A percentile compares a stretch with the other conserved stretches of the same genome.
Conservation (phyloP, 1,139 yeast genomes). For the Kluyveromyces sp. region DNA sequence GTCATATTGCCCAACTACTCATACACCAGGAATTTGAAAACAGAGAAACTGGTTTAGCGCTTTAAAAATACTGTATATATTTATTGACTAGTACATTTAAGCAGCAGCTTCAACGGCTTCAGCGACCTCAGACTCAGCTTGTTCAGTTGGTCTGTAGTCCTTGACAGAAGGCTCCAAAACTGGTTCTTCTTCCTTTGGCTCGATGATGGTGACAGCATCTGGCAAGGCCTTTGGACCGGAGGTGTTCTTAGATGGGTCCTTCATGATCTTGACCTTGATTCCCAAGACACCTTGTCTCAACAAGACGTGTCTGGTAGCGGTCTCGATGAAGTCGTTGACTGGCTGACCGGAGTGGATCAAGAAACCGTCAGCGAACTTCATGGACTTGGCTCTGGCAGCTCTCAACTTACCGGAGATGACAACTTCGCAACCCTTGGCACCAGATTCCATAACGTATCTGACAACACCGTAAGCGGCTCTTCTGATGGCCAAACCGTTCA, state of each 20-base stretch:
- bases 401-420: slow-evolving; percentile 99
- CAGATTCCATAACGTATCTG: slow-evolving; percentile 99
- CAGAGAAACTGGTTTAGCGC: too few species aligned
- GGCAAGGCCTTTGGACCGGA: slow-evolving; percentile 91
- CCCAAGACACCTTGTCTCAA: slow-evolving; percentile 99
- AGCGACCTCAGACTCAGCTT: slow-evolving; percentile 29
- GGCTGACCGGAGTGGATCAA: slow-evolving; percentile 99
- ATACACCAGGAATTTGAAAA: too few species aligned
- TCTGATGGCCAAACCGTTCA: slow-evolving; percentile 98
- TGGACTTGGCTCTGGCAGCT: slow-evolving; percentile 99
- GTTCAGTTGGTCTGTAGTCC: slow-evolving; percentile 49
- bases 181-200: slow-evolving; percentile 95
- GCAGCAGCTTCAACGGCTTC: slow-evolving; percentile 14
- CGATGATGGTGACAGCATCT: slow-evolving; percentile 90
- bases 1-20: too few species aligned
- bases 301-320: slow-evolving; percentile 99
- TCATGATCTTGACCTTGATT: slow-evolving; percentile 98
- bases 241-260: slow-evolving; percentile 92
- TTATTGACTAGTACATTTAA: too few species aligned
- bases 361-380: slow-evolving; percentile 99
- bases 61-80: too few species aligned
- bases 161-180: slow-evolving; percentile 81
- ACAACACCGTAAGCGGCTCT: slow-evolving; percentile 99
- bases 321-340: slow-evolving; percentile 95
- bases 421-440: slow-evolving; percentile 99